Evolutionary conservation across 805 yeast species (phyloP), one percentile per base, ranked within the genome.

Genomic region (Candida dajiaensis): DNA sequence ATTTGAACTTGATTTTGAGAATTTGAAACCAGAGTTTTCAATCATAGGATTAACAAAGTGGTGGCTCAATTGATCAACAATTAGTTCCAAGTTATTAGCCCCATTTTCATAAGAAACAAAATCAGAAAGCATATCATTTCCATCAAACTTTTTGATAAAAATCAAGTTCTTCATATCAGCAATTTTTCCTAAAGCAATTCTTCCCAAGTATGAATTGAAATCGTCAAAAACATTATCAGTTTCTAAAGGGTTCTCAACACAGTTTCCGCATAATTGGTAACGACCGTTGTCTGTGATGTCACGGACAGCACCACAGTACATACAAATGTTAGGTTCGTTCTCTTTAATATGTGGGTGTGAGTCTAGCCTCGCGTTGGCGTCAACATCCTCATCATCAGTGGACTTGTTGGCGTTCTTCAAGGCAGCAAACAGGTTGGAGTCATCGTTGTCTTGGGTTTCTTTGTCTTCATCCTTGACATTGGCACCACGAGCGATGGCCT

Each of bases 211-310:
- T 11, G 45, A 22, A 5, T 48, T 48, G 33, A 56, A 58, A 22
- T 56, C 60, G 35, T 53, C 55, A 44, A 42, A 55, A 7, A 58
- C 58, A 38, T 55, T 54, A 28, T 49, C 52, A 46, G 52, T 51
- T 41, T 55, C 50, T 23, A 50, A 44, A n/a, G 62, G 61, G 44
- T 59, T 51, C 10, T 43, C 48, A 11, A 59, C 59, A 53, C 63
- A 57, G 45, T 53, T 54, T 4, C 53, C 58, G 49, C 62, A 57
- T 16, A 56, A 37, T 45, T 57, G 54, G 41, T 56, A 59, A 19
- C 61, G 58, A 18, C 62, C 63, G 39, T 57, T 58, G 39, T 59
- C 63, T n/a, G 56, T 48, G 21, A 57, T 50, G 19, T 51, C 43
- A 21, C 58, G 52, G 18, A 49, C 50, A 10, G 52, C 55, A 38